Evolutionary conservation across 306 rosid species (phyloP).

Genomic region (Citrullus amarus): DNA sequence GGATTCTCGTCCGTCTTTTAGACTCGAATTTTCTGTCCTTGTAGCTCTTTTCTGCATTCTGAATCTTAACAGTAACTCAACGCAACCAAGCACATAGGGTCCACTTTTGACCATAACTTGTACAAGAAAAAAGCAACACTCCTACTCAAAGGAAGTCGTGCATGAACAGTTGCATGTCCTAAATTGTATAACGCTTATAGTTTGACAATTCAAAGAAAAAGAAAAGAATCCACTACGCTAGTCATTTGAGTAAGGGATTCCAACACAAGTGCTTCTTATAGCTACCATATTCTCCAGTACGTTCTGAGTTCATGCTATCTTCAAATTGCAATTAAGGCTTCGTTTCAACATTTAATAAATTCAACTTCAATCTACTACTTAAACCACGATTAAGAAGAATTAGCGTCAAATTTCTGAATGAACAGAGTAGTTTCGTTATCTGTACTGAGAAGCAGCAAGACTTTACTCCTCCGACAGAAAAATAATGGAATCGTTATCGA

Average conservation of each 20-base stretch:
- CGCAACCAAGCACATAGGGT: background rate
- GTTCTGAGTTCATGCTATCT: background rate
- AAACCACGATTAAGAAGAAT: background rate
- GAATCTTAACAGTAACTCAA: background rate
- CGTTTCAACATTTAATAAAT: background rate
- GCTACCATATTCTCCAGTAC: background rate
- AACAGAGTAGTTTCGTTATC: background rate
- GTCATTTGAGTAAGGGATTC: background rate
- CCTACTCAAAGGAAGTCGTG: background rate
- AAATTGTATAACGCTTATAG: background rate
- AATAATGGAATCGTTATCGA: background rate
- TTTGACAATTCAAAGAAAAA: background rate
- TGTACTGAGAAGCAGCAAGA: background rate
- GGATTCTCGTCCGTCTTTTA: background rate
- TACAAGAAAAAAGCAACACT: background rate
- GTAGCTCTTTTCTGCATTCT: background rate
- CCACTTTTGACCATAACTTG: background rate
- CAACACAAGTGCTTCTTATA: background rate
- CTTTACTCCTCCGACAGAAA: background rate
- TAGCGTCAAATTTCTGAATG: background rate
- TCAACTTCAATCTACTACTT: background rate
- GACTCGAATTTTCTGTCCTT: background rate
- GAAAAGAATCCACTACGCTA: background rate
- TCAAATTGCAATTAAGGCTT: background rate
- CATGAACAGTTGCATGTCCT: background rate